Evolutionary conservation across 2,329 filamentous ascomycete species (phyloP).

Genomic region (Cladosporium phlei): DNA sequence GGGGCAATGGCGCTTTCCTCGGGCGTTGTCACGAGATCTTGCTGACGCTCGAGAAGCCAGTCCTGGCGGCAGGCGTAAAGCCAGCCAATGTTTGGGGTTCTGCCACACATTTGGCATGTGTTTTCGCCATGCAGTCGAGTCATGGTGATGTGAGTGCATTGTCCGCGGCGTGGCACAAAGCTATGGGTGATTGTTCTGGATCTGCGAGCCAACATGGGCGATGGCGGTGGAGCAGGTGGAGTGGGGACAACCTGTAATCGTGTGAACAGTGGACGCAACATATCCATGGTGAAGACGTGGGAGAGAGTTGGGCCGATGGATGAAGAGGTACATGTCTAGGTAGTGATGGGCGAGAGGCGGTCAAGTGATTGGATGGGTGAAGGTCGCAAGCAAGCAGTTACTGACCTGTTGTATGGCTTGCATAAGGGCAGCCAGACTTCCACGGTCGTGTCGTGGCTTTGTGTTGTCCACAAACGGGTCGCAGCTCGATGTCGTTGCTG

Average conservation of each 20-base stretch:
- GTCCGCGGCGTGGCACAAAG: slow-evolving; percentile 16
- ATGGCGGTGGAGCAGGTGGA: slow-evolving; percentile 5
- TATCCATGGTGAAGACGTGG: background rate
- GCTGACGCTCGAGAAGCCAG: slow-evolving; percentile 7
- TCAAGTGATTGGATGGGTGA: background rate
- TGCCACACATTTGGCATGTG: slow-evolving; percentile 56
- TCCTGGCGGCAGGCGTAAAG: slow-evolving; percentile 71
- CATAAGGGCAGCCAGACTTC: slow-evolving; percentile 17
- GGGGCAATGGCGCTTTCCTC: background rate
- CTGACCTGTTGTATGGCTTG: slow-evolving; percentile 22
- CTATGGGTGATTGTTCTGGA: background rate
- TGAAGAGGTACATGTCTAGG: too few relatives aligned
- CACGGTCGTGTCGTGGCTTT: slow-evolving; percentile 15
- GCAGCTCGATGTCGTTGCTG: background rate
- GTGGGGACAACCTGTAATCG: slow-evolving; percentile 16
- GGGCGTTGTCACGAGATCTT: background rate
- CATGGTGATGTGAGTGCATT: slow-evolving; percentile 66
- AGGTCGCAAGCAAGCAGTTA: background rate
- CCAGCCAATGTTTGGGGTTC: slow-evolving; percentile 59
- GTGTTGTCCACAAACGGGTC: slow-evolving; percentile 15
- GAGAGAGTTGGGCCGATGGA: background rate
- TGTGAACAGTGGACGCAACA: slow-evolving; percentile 13
- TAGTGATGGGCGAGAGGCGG: background rate
- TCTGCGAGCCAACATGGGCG: background rate
- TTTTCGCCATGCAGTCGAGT: slow-evolving; percentile 56